phyloP scores from a whole-genome alignment of 257 asterid species.

The Sherardia arvensis region DNA sequence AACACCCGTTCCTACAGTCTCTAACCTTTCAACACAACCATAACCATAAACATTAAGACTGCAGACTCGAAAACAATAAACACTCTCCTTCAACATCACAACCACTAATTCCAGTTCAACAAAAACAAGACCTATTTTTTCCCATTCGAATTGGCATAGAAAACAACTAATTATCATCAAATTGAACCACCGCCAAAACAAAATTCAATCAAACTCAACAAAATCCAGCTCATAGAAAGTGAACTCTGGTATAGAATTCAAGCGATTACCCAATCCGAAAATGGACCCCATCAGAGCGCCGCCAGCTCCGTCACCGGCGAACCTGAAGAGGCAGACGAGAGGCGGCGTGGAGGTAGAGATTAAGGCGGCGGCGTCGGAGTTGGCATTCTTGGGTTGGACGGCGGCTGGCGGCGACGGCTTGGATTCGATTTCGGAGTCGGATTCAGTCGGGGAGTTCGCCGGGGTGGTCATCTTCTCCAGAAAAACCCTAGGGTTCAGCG shows the following conservation, averaged over 20 bases:
- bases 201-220: not conserved
- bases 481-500: slow-evolving; percentile 31
- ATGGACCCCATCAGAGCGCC: slow-evolving; percentile 81
- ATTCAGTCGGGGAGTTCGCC: slow-evolving; percentile 30
- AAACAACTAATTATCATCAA: not conserved
- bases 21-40: not conserved
- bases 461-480: slow-evolving; percentile 48
- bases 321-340: slow-evolving; percentile 49
- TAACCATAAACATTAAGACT: not conserved
- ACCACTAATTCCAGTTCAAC: not conserved
- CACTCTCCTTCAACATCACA: not conserved
- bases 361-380: slow-evolving; percentile 34
- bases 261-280: slow-evolving; percentile 56
- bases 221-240: not conserved
- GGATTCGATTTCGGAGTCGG: slow-evolving; percentile 46
- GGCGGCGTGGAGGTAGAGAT: slow-evolving; percentile 46
- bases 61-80: not conserved
- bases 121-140: not conserved
- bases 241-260: not conserved
- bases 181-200: not conserved
- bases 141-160: not conserved
- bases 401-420: slow-evolving; percentile 12
- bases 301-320: slow-evolving; percentile 68
- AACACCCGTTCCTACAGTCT: not conserved
- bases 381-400: slow-evolving; percentile 7